These are phyloP conservation scores for Calocera viscosa DNA, from an alignment of 768 basidiomycete genomes.

Conservation along the genomic window DNA sequence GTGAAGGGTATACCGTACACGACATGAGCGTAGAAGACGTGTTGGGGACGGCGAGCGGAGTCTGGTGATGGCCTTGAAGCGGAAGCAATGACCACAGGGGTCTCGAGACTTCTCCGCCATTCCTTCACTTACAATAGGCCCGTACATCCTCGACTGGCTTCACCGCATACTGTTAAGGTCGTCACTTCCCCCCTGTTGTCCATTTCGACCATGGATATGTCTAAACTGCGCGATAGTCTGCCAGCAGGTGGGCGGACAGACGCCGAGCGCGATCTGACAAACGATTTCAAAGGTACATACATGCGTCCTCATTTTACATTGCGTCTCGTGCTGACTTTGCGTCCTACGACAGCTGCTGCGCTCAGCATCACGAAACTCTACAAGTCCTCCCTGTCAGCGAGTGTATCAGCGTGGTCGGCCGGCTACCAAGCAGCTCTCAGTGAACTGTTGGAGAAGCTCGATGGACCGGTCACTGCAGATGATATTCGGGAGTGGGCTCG, in stretches of 20 bases:
- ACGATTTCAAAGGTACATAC: slow-evolving; percentile 1
- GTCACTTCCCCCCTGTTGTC: background rate
- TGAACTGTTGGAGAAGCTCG: background rate
- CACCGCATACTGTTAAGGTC: too few relatives aligned
- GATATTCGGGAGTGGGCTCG: slow-evolving; percentile 5
- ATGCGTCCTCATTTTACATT: background rate
- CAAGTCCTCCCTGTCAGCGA: background rate
- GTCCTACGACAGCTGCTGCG: background rate
- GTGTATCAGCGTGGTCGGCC: background rate
- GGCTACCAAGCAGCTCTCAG: background rate
- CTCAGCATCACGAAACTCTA: slow-evolving; percentile 3
- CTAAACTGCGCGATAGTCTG: background rate
- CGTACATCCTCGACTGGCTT: too few relatives aligned
- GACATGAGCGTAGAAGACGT: too few relatives aligned
- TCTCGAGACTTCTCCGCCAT: too few relatives aligned
- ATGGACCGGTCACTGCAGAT: background rate
- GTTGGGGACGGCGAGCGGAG: too few relatives aligned
- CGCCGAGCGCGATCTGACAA: background rate
- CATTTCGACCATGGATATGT: background rate
- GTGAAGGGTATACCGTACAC: too few relatives aligned
- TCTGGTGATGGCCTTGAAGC: too few relatives aligned
- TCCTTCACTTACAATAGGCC: too few relatives aligned
- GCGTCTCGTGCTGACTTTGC: background rate
- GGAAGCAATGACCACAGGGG: too few relatives aligned
- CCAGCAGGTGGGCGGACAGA: background rate